A percentile compares a stretch with the other conserved stretches of the same genome.
phyloP scores from a whole-genome alignment of 345 rosid genomes.

The Nephelium lappaceum region DNA sequence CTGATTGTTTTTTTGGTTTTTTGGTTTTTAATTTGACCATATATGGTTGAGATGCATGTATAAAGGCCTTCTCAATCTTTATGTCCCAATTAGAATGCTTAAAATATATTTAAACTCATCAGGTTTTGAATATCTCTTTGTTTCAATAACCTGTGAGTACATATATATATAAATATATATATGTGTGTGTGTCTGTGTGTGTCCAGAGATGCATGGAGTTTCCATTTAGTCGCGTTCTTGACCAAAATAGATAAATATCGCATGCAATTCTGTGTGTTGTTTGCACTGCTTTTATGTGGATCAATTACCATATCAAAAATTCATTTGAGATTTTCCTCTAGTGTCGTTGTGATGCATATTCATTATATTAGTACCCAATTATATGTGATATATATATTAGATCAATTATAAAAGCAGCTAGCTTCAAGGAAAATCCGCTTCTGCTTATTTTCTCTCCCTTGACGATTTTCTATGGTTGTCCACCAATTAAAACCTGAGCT shows the following conservation, averaged over 20 bases:
- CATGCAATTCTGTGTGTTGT: not conserved
- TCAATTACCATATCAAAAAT: not conserved
- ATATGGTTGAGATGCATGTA: not conserved
- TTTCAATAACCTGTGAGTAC: not conserved
- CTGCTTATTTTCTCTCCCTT: not conserved
- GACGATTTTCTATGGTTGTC: not conserved
- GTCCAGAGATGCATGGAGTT: not conserved
- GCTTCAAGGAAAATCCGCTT: not conserved
- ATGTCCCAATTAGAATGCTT: not conserved
- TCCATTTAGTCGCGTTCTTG: not conserved
- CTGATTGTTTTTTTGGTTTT: not conserved
- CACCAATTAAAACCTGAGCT: not conserved
- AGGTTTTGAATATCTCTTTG: not conserved
- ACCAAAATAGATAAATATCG: not conserved
- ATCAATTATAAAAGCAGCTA: not conserved
- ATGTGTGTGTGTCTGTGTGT: no score
- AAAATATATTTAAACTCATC: not conserved
- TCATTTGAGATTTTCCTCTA: not conserved
- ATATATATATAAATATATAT: not conserved
- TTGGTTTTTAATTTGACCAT: no score
- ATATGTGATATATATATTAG: not conserved
- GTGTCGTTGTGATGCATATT: not conserved
- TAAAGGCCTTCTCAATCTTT: not conserved
- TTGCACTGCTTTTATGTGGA: not conserved
- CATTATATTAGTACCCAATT: not conserved